These are phyloP conservation scores for Coemansia biformis DNA, from an alignment of 192 early-diverging fungal species.

Conservation along the genomic window DNA sequence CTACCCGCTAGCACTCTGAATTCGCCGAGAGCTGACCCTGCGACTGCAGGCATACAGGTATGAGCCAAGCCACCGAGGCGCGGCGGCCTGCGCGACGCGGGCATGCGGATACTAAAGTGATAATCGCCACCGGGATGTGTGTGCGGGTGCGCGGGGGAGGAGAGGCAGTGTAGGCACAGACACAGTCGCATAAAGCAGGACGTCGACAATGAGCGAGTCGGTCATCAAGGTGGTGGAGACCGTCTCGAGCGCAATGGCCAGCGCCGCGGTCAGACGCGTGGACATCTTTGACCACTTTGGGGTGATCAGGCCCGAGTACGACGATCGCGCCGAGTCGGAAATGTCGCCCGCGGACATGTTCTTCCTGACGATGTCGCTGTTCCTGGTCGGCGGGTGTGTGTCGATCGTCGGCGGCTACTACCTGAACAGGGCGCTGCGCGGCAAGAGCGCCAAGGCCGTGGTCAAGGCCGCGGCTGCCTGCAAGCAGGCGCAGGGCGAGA, in stretches of 20 bases:
- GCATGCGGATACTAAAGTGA: too few relatives aligned
- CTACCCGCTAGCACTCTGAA: too few relatives aligned
- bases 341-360: conserved; percentile 51
- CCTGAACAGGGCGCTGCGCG: conserved; percentile 45
- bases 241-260: conserved; percentile 33
- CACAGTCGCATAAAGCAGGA: neutral
- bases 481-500: conserved; percentile 15
- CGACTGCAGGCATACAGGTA: too few relatives aligned
- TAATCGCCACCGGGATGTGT: too few relatives aligned
- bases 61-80: too few relatives aligned
- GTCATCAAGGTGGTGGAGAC: conserved; percentile 28
- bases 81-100: too few relatives aligned
- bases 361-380: conserved; percentile 49
- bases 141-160: too few relatives aligned
- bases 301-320: conserved; percentile 44
- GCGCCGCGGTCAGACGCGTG: conserved; percentile 9
- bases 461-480: conserved; percentile 28
- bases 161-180: neutral
- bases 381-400: conserved; percentile 48
- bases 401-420: conserved; percentile 50
- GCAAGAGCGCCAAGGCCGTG: conserved; percentile 17
- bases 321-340: conserved; percentile 47
- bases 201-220: conserved; percentile 31
- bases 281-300: conserved; percentile 48
- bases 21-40: too few relatives aligned